Evolutionary conservation across 2,329 filamentous ascomycete genomes (phyloP).

Genomic region (Parafenestella ontariensis): DNA sequence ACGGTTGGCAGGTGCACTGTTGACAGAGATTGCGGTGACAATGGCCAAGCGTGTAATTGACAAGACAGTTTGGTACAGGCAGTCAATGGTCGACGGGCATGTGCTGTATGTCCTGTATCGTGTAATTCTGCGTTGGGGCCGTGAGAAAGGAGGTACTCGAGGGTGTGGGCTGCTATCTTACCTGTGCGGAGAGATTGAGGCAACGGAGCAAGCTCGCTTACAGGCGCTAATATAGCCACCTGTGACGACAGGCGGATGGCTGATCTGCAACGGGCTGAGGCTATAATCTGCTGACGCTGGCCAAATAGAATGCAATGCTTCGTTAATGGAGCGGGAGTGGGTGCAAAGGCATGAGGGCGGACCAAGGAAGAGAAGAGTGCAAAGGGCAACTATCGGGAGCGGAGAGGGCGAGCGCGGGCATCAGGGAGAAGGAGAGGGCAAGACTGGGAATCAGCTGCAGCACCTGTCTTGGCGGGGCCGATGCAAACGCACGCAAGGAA

Average conservation of each 20-base stretch:
- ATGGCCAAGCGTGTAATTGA: constrained; percentile 23
- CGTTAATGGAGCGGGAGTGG: not conserved
- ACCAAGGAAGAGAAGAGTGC: not conserved
- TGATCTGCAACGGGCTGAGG: constrained; percentile 18
- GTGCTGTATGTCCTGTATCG: constrained; percentile 23
- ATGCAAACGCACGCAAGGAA: constrained; percentile 32
- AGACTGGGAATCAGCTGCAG: constrained; percentile 3
- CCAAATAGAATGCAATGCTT: constrained; percentile 2
- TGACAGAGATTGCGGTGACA: constrained; percentile 46
- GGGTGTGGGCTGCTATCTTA: constrained; percentile 35
- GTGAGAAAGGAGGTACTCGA: constrained; percentile 33
- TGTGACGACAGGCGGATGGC: constrained; percentile 31
- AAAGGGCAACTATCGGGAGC: not conserved
- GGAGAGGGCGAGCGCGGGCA: not conserved
- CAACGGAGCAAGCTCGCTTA: constrained; percentile 43
- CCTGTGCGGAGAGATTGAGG: constrained; percentile 39
- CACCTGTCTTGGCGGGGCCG: constrained; percentile 14
- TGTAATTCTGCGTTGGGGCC: constrained; percentile 17
- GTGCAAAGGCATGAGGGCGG: not conserved
- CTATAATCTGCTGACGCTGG: constrained; percentile 7
- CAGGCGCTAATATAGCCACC: constrained; percentile 41
- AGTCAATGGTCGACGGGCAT: constrained; percentile 26
- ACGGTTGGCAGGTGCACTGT: constrained; percentile 33
- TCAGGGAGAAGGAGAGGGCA: constrained; percentile 1
- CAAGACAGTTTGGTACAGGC: constrained; percentile 17